Base-by-base conservation (phyloP, 306 rosid genomes). In the Trichosanthes cucumerina region DNA sequence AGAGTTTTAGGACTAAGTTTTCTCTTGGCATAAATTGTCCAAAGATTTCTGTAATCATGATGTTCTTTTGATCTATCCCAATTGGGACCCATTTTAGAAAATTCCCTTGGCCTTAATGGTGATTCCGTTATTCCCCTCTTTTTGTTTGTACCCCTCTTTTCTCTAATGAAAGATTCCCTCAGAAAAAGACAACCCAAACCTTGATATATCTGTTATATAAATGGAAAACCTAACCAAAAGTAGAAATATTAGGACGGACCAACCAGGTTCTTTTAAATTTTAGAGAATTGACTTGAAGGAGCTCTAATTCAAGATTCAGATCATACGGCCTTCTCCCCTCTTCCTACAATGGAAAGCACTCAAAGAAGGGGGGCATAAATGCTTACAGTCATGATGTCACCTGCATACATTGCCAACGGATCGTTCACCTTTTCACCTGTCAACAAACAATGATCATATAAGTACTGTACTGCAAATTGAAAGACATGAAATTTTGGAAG, bases 381-480 rank as follows among this genome's bases (percentile, higher is more conserved):
- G 80, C 96, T 95, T 83, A 95, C 98, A 58, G 98, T 95, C 98
- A 92, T 95, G 89, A 92, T 90, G 79, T 95, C 98, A 7, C 98
- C 98, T 1, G 97, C 97, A 79, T 89, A 92, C 98, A 95, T 92
- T 78, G 97, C 96, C 86, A 95, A 83, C 3, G 98, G 97, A 82
- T 92, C 97, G 63, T 91, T 86, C 82, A 88, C 89, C 93, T 95
- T 95, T 86, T 95, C 98, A 82, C 97, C 98, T 95, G 82, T 19
- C 80, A 79, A 70, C 18, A 78, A 39, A 23, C 50, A 54, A 53
- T 10, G 52, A 79, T 39, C 31, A 16, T 19, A 79, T 47, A 70
- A 58, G 77, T 47, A 76, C 70, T 71, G 57, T 39, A 76, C 7
- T 87, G 83, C 60, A 76, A 79, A 78, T 65, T 59, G 54, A 56